Percentiles rank a stretch among this genome's conserved stretches.
Evolutionary conservation across 1,284 basidiomycete species (phyloP).

Genomic region (Leucoagaricus sp.): DNA sequence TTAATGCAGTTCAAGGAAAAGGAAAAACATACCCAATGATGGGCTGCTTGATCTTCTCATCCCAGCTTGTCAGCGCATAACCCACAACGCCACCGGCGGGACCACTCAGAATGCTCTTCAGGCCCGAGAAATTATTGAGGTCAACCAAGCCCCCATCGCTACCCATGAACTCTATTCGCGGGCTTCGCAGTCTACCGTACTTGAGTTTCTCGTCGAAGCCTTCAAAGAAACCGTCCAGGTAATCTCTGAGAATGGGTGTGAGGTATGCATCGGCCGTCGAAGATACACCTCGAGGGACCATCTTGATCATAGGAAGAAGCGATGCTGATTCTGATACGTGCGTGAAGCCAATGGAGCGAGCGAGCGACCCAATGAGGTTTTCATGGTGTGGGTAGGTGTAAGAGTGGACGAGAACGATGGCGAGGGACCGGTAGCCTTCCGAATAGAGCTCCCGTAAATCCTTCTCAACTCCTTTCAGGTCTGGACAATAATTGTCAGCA

Average conservation of each 20-base stretch:
- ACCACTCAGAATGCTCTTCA: constrained; percentile 87
- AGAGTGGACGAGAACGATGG: constrained; percentile 89
- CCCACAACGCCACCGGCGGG: constrained; percentile 91
- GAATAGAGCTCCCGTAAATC: constrained; percentile 74
- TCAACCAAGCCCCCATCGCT: constrained; percentile 88
- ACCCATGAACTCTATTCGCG: constrained; percentile 83
- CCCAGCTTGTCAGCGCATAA: constrained; percentile 84
- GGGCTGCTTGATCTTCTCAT: constrained; percentile 61
- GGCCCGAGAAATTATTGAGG: constrained; percentile 82
- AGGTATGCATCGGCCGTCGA: constrained; percentile 97
- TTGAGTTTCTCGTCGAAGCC: constrained; percentile 81
- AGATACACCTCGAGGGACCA: constrained; percentile 91
- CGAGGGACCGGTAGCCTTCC: constrained; percentile 81
- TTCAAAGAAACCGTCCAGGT: constrained; percentile 90
- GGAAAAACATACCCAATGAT: constrained; percentile 67
- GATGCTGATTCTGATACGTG: constrained; percentile 90
- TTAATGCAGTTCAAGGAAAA: not conserved
- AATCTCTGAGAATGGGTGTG: constrained; percentile 84
- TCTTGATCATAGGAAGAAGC: constrained; percentile 93
- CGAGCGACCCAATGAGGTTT: constrained; percentile 68
- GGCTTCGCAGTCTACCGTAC: constrained; percentile 47
- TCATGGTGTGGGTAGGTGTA: constrained; percentile 91
- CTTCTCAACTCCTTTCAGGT: constrained; percentile 47
- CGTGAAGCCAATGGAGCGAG: constrained; percentile 78
- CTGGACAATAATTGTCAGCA: constrained; percentile 33